phyloP scores from a whole-genome alignment of 495 filamentous ascomycete species.

The Aspergillus leporis region DNA sequence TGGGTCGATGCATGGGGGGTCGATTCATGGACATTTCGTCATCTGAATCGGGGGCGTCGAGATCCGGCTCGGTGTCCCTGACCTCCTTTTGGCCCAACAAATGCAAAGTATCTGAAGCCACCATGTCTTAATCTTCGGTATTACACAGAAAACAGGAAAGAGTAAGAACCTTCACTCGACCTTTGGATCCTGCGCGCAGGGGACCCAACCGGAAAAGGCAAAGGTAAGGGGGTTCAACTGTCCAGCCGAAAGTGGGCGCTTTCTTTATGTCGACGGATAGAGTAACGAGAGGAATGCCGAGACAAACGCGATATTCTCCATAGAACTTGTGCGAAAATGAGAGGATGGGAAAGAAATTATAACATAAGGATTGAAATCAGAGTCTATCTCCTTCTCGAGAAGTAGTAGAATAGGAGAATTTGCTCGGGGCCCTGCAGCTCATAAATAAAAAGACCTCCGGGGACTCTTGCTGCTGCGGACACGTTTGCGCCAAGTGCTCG shows the following conservation, averaged over 20 bases:
- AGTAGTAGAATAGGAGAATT: background rate
- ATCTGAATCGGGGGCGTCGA: slow-evolving; percentile 37
- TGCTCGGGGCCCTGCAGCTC: background rate
- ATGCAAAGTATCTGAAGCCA: slow-evolving; percentile 23
- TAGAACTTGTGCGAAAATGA: slow-evolving; percentile 2
- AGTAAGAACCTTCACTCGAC: slow-evolving; percentile 4
- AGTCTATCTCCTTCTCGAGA: background rate
- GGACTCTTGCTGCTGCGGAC: background rate
- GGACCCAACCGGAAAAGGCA: slow-evolving; percentile 4
- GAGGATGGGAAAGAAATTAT: background rate
- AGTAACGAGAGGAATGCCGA: slow-evolving; percentile 10
- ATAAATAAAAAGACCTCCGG: background rate
- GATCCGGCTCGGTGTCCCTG: slow-evolving; percentile 22
- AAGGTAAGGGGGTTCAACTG: background rate
- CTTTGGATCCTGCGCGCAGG: slow-evolving; percentile 4
- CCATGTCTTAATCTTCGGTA: slow-evolving; percentile 16
- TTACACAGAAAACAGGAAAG: slow-evolving; percentile 7
- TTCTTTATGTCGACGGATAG: slow-evolving; percentile 8
- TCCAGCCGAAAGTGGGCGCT: background rate
- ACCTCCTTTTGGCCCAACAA: slow-evolving; percentile 14
- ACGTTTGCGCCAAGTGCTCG: slow-evolving; percentile 3
- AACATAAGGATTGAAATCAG: background rate
- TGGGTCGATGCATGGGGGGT: slow-evolving; percentile 48
- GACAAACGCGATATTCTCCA: slow-evolving; percentile 6
- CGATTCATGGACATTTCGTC: slow-evolving; percentile 48